These are phyloP conservation scores for Kwoniella shandongensis DNA, from an alignment of 768 basidiomycete species.

Conservation along the genomic window DNA sequence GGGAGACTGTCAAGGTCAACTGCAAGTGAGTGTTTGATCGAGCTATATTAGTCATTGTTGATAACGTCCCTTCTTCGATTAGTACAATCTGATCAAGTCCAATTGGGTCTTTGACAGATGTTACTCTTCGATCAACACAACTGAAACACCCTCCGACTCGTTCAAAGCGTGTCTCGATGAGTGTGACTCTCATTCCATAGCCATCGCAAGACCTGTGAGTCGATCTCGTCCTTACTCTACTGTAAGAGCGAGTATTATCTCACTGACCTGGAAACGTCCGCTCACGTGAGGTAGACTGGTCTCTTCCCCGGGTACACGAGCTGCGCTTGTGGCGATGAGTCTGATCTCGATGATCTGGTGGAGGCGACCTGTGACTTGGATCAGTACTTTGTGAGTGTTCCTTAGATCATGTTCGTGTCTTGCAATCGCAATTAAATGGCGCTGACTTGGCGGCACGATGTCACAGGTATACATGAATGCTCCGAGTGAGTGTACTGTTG, in stretches of 20 bases:
- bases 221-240: no score
- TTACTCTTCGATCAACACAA: conserved; percentile 6
- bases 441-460: no score
- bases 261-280: no score
- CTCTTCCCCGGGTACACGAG: conserved; percentile 12
- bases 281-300: conserved; percentile 4
- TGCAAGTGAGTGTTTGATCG: conserved; percentile 8
- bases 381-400: conserved; percentile 6
- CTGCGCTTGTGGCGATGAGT: conserved; percentile 8
- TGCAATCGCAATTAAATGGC: no score
- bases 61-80: neutral
- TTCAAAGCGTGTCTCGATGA: conserved; percentile 20
- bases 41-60: neutral
- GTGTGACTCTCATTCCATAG: conserved; percentile 8
- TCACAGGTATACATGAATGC: conserved; percentile 9
- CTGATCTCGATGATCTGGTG: neutral
- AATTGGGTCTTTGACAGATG: conserved; percentile 13
- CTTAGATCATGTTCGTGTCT: no score
- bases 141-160: conserved; percentile 10
- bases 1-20: conserved; percentile 3
- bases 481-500: conserved; percentile 4
- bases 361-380: conserved; percentile 10
- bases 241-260: no score
- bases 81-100: conserved; percentile 19
- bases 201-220: conserved; percentile 18